Percentiles rank a stretch among this genome's conserved stretches.
These are phyloP conservation scores for Conringia planisiliqua DNA, from an alignment of 345 rosid species.

Conservation along the genomic window DNA sequence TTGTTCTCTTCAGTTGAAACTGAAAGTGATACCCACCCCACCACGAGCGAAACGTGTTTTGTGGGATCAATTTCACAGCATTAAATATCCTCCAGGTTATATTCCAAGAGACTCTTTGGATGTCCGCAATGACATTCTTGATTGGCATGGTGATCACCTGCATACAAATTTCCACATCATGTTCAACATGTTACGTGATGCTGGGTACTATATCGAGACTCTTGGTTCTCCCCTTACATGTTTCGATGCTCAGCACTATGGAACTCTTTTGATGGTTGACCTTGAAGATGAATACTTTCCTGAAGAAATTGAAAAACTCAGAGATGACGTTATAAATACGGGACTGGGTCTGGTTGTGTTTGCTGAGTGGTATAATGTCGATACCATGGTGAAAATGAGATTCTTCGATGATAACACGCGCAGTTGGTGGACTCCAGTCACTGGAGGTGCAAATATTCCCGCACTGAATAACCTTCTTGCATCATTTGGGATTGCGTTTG, in stretches of 20 bases:
- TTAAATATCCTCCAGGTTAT: conserved; percentile 98
- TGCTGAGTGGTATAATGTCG: conserved; percentile 98
- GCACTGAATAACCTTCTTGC: conserved; percentile 89
- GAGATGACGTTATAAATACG: conserved; percentile 67
- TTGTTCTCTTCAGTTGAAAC: conserved; percentile 74
- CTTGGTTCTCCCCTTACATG: conserved; percentile 98
- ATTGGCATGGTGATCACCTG: conserved; percentile 99
- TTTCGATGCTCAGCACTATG: conserved; percentile 88
- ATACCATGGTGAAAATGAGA: conserved; percentile 98
- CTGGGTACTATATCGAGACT: conserved; percentile 89
- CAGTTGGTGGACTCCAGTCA: conserved; percentile 99
- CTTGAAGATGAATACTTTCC: conserved; percentile 91
- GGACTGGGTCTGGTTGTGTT: conserved; percentile 88
- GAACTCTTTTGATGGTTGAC: conserved; percentile 93
- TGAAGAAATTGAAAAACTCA: conserved; percentile 89
- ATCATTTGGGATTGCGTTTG: conserved; percentile 98
- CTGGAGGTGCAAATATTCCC: conserved; percentile 97
- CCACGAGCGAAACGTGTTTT: conserved; percentile 79
- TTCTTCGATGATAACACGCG: conserved; percentile 96
- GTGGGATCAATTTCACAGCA: conserved; percentile 98
- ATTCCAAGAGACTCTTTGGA: conserved; percentile 98
- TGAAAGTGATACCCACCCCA: conserved; percentile 87
- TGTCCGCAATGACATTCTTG: conserved; percentile 96
- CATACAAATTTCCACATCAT: conserved; percentile 93
- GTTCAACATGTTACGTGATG: conserved; percentile 92